These are phyloP conservation scores for Phytophthora ohioensis DNA, from an alignment of 352 stramenopile species.

Conservation along the genomic window DNA sequence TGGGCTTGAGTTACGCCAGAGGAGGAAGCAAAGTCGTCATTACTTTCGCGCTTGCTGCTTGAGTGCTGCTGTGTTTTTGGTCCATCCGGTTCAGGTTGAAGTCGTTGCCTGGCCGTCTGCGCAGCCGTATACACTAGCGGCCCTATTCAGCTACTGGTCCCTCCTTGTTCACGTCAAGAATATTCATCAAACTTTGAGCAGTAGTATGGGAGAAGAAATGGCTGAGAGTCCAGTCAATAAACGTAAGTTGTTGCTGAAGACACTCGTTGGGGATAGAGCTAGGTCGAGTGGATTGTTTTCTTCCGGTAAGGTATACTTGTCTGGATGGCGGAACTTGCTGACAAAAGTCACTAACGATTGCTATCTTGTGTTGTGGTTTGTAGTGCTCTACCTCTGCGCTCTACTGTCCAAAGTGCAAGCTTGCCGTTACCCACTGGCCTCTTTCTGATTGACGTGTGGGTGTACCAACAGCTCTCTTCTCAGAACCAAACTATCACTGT, in stretches of 20 bases:
- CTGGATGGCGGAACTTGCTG: background rate
- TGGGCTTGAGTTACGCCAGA: slow-evolving; percentile 6
- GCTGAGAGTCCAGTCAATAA: background rate
- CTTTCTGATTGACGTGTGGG: slow-evolving; percentile 44
- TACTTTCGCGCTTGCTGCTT: slow-evolving; percentile 42
- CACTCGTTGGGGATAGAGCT: background rate
- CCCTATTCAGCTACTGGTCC: slow-evolving; percentile 51
- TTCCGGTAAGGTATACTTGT: slow-evolving; percentile 22
- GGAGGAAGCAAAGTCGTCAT: background rate
- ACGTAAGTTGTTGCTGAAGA: background rate
- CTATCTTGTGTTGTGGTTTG: background rate
- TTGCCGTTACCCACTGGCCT: slow-evolving; percentile 45
- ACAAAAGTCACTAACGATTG: background rate
- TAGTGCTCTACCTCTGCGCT: slow-evolving; percentile 45
- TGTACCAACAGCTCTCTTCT: slow-evolving; percentile 13
- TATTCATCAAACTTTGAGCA: slow-evolving; percentile 8
- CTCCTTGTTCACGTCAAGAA: slow-evolving; percentile 35
- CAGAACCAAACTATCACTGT: background rate
- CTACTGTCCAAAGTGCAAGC: slow-evolving; percentile 59
- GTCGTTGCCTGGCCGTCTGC: slow-evolving; percentile 72
- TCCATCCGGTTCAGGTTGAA: slow-evolving; percentile 71
- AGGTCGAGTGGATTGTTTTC: background rate
- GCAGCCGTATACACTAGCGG: slow-evolving; percentile 64
- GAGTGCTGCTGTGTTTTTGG: slow-evolving; percentile 48
- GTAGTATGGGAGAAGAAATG: slow-evolving; percentile 1